A percentile compares a stretch with the other conserved stretches of the same genome.
phyloP scores from a whole-genome alignment of 2,329 filamentous ascomycete species.

The Pseudogymnoascus sp. region DNA sequence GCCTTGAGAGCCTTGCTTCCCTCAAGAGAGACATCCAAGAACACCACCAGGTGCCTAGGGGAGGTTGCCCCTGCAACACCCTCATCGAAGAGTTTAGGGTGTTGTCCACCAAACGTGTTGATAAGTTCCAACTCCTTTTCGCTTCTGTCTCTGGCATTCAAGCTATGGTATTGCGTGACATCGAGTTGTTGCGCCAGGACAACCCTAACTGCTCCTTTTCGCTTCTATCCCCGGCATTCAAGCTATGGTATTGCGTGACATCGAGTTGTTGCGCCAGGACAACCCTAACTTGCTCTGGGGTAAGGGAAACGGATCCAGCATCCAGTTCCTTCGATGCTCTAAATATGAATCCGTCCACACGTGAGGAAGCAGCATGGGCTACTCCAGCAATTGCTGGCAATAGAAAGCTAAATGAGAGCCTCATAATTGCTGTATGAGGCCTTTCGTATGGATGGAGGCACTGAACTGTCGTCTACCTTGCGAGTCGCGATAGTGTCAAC shows the following conservation, averaged over 20 bases:
- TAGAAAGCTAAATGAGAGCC: constrained; percentile 32
- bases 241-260: constrained; percentile 36
- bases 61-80: not conserved
- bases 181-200: constrained; percentile 51
- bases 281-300: constrained; percentile 38
- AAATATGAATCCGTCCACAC: constrained; percentile 48
- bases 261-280: constrained; percentile 51
- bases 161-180: constrained; percentile 36
- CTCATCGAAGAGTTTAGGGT: constrained; percentile 43
- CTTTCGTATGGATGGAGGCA: constrained; percentile 1
- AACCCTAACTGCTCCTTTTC: constrained; percentile 42
- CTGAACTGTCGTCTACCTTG: constrained; percentile 6
- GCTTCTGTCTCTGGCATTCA: constrained; percentile 27
- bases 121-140: constrained; percentile 43
- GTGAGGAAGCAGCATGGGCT: constrained; percentile 26
- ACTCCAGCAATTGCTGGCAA: constrained; percentile 30
- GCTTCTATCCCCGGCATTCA: constrained; percentile 27
- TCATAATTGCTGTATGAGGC: constrained; percentile 29
- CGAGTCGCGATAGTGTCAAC: constrained; percentile 6
- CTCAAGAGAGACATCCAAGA: constrained; percentile 1
- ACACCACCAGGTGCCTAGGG: not conserved
- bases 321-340: constrained; percentile 26
- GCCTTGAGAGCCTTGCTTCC: not conserved
- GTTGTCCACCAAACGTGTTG: constrained; percentile 49
- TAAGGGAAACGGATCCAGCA: constrained; percentile 36